Base-by-base conservation (phyloP, 208 protist genomes). In the Tetramitus jugosus region DNA sequence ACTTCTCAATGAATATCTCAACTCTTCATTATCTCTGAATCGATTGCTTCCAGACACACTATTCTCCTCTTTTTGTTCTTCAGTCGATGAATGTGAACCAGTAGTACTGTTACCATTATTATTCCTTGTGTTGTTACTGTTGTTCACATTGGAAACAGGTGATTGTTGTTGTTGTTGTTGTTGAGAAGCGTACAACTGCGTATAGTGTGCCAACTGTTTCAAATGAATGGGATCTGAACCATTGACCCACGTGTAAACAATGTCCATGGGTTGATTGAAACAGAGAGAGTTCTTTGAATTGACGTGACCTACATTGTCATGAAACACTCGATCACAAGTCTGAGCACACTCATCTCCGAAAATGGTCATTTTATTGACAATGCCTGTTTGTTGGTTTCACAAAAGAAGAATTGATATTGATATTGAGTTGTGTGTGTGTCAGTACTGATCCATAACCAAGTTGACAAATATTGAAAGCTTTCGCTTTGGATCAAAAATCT, bases 191-290 rank as follows among this genome's bases (percentile, higher is more conserved):
- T n/a, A n/a, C n/a, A n/a, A n/a, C n/a, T n/a, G n/a, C n/a, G n/a
- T n/a, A n/a, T n/a, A n/a, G n/a, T n/a, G n/a, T n/a, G n/a, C n/a
- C n/a, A n/a, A n/a, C n/a, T n/a, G n/a, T n/a, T n/a, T n/a, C n/a
- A 42, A 29, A 37, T 92, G 88, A 23, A 87, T 80, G 2, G 79
- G 83, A 71, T 97, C 94, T 23, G 69, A 89, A 26, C 94, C 94
- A 83, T 98, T 97, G 23, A 97, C 93, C 87, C 94, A 97, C 13
- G 91, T 96, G 84, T 97, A 98, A 14, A 98, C 85, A 42, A 97
- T 82, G 76, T 95, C 91, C 60, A 96, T 89, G 62, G 85, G 83
- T 43, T 79, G 75, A n/a, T n/a, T n/a, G 29, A 71, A 64, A 67
- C 86, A 91, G 39, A 91, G 53, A 49, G 75, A n/a, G 10, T 60